Conservation (phyloP, 257 asterid genomes). For the Leptodermis oblonga region DNA sequence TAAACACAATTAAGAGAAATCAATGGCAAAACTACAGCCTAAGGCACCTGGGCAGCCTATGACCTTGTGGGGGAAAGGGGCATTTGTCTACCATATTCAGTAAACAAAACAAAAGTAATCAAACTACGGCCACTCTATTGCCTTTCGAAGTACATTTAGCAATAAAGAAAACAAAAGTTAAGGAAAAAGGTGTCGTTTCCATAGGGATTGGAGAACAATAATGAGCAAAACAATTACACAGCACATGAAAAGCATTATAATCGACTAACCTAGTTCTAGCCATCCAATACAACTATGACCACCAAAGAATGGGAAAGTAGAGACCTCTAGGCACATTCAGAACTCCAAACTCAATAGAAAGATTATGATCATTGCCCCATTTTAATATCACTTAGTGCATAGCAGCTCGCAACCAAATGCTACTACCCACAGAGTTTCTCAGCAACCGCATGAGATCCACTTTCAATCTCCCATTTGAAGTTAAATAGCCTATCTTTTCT, state of each 20-base stretch:
- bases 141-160: neutral
- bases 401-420: constrained; percentile 9
- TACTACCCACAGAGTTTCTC: constrained; percentile 7
- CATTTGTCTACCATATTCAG: constrained; percentile 1
- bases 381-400: neutral
- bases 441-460: neutral
- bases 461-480: neutral
- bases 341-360: constrained; percentile 3
- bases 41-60: constrained; percentile 2
- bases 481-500: neutral
- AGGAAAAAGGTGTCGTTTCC: neutral
- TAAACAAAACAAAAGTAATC: constrained; percentile 18
- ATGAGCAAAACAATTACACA: constrained; percentile 1
- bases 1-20: neutral
- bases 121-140: constrained; percentile 11
- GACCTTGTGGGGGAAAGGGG: constrained; percentile 12
- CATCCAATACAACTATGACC: neutral
- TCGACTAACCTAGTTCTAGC: constrained; percentile 10
- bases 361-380: constrained; percentile 9
- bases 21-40: constrained; percentile 12
- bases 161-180: neutral
- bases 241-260: constrained; percentile 25
- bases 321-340: constrained; percentile 11
- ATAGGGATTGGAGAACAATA: constrained; percentile 17
- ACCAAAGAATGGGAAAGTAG: neutral